Percentiles rank a stretch among this genome's conserved stretches.
Evolutionary conservation across 148 eudicot genomes (phyloP).

Genomic region (Nyssa sinensis): DNA sequence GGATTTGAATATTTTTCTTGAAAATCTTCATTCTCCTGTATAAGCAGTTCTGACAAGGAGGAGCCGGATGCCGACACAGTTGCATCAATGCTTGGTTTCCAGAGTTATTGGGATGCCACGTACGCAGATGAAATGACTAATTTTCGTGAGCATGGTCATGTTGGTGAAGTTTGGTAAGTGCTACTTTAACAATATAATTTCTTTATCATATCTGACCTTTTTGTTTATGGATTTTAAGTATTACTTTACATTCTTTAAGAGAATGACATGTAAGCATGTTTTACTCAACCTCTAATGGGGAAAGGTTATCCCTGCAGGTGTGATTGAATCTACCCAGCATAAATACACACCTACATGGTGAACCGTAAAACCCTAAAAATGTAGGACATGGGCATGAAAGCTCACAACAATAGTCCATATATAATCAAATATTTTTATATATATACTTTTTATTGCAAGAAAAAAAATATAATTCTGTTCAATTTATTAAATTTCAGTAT

Average conservation of each 20-base stretch:
- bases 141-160: conserved; percentile 93
- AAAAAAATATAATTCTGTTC: too few relatives aligned
- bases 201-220: neutral
- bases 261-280: too few relatives aligned
- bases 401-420: too few relatives aligned
- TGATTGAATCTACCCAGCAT: too few relatives aligned
- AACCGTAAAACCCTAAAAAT: too few relatives aligned
- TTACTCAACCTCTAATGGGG: too few relatives aligned
- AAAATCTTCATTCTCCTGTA: neutral
- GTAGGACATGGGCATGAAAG: too few relatives aligned
- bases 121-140: conserved; percentile 85
- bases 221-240: neutral
- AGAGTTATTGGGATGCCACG: conserved; percentile 93
- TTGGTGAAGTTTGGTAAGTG: conserved; percentile 96
- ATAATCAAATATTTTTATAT: too few relatives aligned
- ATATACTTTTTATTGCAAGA: too few relatives aligned
- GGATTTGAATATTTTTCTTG: neutral
- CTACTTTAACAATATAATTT: neutral
- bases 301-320: too few relatives aligned
- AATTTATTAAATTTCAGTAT: too few relatives aligned
- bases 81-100: conserved; percentile 92
- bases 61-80: conserved; percentile 75
- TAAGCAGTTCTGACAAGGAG: conserved; percentile 88
- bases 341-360: too few relatives aligned
- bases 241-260: neutral